Percentiles rank a stretch among this genome's conserved stretches.
phyloP scores from a whole-genome alignment of 805 yeast species.

The Zygotorulaspora sp. region DNA sequence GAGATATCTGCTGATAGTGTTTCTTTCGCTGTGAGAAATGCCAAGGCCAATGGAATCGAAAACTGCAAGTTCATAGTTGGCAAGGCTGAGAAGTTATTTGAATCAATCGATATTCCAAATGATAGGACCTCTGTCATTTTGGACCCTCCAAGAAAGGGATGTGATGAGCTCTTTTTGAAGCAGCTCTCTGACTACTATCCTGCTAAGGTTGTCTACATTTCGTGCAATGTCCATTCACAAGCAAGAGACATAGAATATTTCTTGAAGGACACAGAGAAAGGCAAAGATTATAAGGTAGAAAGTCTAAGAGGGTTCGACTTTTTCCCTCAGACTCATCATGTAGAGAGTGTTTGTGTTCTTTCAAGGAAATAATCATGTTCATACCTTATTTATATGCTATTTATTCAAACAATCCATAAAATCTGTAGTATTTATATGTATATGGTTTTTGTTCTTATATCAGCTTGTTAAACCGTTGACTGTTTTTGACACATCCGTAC shows the following conservation, averaged over 20 bases:
- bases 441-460: no score
- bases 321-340: conserved; percentile 93
- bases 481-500: no score
- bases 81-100: conserved; percentile 86
- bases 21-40: conserved; percentile 79
- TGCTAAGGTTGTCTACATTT: conserved; percentile 83
- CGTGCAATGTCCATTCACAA: conserved; percentile 97
- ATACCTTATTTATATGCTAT: no score
- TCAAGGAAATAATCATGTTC: conserved; percentile 31
- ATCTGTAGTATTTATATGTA: no score
- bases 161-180: conserved; percentile 80
- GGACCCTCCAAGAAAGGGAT: conserved; percentile 97
- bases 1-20: conserved; percentile 91
- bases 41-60: conserved; percentile 63
- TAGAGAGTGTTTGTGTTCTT: conserved; percentile 80
- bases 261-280: conserved; percentile 58
- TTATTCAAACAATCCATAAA: no score
- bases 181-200: conserved; percentile 84
- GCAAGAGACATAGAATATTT: conserved; percentile 91
- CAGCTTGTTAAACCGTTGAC: no score
- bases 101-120: conserved; percentile 67
- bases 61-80: conserved; percentile 87
- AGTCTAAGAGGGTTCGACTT: conserved; percentile 92
- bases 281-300: conserved; percentile 63
- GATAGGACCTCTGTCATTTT: conserved; percentile 80